Percentiles rank a stretch among this genome's conserved stretches.
Evolutionary conservation across 768 basidiomycete genomes (phyloP).

Genomic region (Naganishia randhawae): DNA sequence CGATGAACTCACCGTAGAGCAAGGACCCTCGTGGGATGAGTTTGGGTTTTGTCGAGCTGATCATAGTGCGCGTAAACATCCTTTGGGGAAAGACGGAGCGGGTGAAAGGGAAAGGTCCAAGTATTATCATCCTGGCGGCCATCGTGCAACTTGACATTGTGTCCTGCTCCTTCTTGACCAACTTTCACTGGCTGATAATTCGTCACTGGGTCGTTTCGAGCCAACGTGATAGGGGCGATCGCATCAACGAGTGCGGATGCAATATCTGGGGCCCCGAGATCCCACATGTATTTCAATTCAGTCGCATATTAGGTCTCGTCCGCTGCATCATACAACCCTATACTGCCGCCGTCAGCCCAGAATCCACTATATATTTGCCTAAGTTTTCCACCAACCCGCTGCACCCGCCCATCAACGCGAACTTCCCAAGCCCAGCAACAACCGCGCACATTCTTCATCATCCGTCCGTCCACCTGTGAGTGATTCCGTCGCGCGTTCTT

Average conservation of each 20-base stretch:
- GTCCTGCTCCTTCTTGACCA: too few relatives aligned
- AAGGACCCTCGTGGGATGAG: slow-evolving; percentile 23
- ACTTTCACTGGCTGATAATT: too few relatives aligned
- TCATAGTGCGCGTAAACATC: neutral
- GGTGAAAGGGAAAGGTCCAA: neutral
- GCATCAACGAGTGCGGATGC: neutral
- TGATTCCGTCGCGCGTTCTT: neutral
- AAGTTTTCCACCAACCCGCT: neutral
- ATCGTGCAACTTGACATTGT: neutral
- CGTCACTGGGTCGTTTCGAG: too few relatives aligned
- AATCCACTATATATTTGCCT: neutral
- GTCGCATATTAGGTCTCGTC: too few relatives aligned
- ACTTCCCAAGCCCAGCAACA: slow-evolving; percentile 29
- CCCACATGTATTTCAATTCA: too few relatives aligned
- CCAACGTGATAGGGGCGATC: neutral
- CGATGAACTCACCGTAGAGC: slow-evolving; percentile 16
- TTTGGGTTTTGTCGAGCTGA: slow-evolving; percentile 11
- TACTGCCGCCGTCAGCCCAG: too few relatives aligned
- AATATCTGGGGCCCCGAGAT: neutral
- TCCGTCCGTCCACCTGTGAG: neutral
- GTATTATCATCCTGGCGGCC: neutral
- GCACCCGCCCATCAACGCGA: neutral
- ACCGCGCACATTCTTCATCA: slow-evolving; percentile 30
- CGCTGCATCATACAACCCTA: too few relatives aligned
- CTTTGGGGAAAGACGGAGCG: neutral